Evolutionary conservation across 2,329 filamentous ascomycete genomes (phyloP).

Genomic region (Aspergillus udagawae): DNA sequence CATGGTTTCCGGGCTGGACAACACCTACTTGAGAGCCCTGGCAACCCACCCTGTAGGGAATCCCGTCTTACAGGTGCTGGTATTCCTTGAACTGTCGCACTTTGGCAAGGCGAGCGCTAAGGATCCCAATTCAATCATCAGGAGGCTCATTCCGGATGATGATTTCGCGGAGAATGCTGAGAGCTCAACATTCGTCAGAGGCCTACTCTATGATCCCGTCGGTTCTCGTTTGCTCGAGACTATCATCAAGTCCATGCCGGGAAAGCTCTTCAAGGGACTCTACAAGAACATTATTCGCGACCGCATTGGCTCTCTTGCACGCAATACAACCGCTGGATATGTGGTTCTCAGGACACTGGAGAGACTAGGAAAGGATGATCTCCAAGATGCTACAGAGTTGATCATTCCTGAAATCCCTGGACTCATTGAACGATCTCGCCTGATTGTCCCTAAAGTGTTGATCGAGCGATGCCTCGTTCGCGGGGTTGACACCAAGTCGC

Average conservation of each 20-base stretch:
- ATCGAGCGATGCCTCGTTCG: slow-evolving; percentile 78
- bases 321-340: slow-evolving; percentile 88
- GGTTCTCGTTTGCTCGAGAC: slow-evolving; percentile 88
- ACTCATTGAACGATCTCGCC: slow-evolving; percentile 70
- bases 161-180: slow-evolving; percentile 69
- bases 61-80: slow-evolving; percentile 82
- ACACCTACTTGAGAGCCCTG: slow-evolving; percentile 74
- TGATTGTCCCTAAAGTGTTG: slow-evolving; percentile 73
- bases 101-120: slow-evolving; percentile 65
- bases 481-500: slow-evolving; percentile 52
- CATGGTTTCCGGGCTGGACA: slow-evolving; percentile 69
- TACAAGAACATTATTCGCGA: slow-evolving; percentile 76
- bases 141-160: slow-evolving; percentile 74
- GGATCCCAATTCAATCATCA: slow-evolving; percentile 66
- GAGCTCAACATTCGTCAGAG: slow-evolving; percentile 75
- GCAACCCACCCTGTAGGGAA: slow-evolving; percentile 89
- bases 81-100: slow-evolving; percentile 78
- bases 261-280: slow-evolving; percentile 85
- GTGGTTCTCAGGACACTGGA: slow-evolving; percentile 79
- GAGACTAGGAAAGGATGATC: slow-evolving; percentile 79
- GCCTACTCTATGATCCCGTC: slow-evolving; percentile 82
- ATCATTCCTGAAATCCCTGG: slow-evolving; percentile 69
- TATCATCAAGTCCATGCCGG: slow-evolving; percentile 73
- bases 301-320: slow-evolving; percentile 72
- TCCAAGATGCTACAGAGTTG: slow-evolving; percentile 66